Conservation (phyloP, 768 basidiomycete species). For the Stropharia rugosoannulata region DNA sequence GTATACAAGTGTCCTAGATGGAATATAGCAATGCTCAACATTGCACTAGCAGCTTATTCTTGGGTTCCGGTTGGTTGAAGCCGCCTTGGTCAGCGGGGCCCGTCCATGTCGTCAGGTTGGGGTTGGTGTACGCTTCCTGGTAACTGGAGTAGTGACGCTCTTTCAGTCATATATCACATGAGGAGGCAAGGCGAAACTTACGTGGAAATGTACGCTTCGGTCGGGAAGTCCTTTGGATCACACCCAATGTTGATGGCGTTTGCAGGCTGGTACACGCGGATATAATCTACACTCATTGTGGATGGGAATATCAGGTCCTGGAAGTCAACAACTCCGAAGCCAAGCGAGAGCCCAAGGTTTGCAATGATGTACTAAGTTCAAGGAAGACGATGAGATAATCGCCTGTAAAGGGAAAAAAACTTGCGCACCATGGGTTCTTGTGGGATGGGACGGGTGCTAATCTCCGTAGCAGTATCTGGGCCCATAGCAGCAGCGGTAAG, state of each 20-base stretch:
- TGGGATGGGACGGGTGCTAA: conserved; percentile 57
- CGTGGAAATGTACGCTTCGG: conserved; percentile 71
- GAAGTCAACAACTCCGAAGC: conserved; percentile 68
- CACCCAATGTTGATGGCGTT: conserved; percentile 57
- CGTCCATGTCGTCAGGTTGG: conserved; percentile 41
- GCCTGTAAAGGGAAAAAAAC: conserved; percentile 26
- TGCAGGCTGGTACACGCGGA: conserved; percentile 70
- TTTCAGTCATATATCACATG: neutral
- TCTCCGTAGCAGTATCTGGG: conserved; percentile 49
- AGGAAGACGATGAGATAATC: neutral
- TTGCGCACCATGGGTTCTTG: conserved; percentile 67
- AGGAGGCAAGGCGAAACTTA: conserved; percentile 25
- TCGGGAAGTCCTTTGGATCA: conserved; percentile 74
- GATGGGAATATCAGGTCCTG: conserved; percentile 51
- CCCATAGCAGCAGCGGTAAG: conserved; percentile 56
- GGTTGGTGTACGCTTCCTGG: conserved; percentile 37
- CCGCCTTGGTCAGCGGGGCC: conserved; percentile 31
- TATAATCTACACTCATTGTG: conserved; percentile 75
- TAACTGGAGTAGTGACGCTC: conserved; percentile 25
- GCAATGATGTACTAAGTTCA: conserved; percentile 59
- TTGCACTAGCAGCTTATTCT: conserved; percentile 30
- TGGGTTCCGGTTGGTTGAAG: conserved; percentile 35
- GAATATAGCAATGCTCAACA: conserved; percentile 8
- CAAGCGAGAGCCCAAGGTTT: conserved; percentile 68
- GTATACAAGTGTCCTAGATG: conserved; percentile 2